phyloP scores from a whole-genome alignment of 2,329 filamentous ascomycete species.

The Penicillium sp. region DNA sequence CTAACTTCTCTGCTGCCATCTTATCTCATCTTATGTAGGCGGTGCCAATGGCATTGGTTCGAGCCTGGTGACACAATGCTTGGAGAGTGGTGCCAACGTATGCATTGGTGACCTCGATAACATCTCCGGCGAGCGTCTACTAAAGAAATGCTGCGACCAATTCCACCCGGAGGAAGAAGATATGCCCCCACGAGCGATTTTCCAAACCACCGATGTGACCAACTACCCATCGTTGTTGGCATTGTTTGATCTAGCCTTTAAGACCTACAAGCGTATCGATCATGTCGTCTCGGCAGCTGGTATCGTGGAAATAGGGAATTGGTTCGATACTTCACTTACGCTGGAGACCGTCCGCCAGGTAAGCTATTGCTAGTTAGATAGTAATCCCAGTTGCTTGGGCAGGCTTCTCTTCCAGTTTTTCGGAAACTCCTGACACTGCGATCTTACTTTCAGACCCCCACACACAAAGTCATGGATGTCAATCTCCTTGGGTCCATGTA shows the following conservation, averaged over 20 bases:
- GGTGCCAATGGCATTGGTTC: conserved; percentile 50
- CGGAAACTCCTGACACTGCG: background rate
- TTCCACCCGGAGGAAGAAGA: conserved; percentile 19
- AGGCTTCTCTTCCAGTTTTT: too few species aligned
- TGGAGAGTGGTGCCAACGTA: conserved; percentile 42
- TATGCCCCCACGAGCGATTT: conserved; percentile 31
- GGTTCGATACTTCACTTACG: conserved; percentile 48
- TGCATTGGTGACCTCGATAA: conserved; percentile 48
- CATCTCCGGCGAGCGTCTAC: conserved; percentile 34
- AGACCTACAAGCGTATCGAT: conserved; percentile 50
- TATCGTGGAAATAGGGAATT: conserved; percentile 46
- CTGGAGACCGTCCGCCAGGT: conserved; percentile 46
- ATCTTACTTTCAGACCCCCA: conserved; percentile 27
- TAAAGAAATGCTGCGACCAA: conserved; percentile 17
- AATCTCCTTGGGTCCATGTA: conserved; percentile 51
- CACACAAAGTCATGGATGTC: conserved; percentile 47
- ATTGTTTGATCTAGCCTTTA: conserved; percentile 49
- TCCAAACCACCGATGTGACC: conserved; percentile 48
- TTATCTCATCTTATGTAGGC: conserved; percentile 24
- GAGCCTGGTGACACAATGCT: conserved; percentile 42
- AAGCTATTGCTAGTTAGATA: conserved; percentile 4
- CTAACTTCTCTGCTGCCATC: background rate
- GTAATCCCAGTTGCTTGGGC: background rate
- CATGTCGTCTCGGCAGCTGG: conserved; percentile 52
- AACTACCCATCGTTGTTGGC: conserved; percentile 48